A percentile compares a stretch with the other conserved stretches of the same genome.
Conservation (phyloP, 1,139 yeast genomes). For the Kodamaea alishanica region DNA sequence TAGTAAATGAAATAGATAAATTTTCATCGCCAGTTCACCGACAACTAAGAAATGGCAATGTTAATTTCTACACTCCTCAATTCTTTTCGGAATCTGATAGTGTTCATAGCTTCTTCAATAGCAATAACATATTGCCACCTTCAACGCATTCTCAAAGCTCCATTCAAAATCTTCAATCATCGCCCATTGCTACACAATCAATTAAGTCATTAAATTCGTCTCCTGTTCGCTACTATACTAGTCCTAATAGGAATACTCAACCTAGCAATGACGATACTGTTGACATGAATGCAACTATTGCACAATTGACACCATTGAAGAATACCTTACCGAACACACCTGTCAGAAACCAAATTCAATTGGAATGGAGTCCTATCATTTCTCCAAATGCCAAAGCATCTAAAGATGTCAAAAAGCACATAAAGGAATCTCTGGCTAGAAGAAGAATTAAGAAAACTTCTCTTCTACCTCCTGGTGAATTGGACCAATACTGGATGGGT, state of each 20-base stretch:
- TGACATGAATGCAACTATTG: conserved; percentile 40
- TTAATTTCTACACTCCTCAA: conserved; percentile 37
- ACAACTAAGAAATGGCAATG: conserved; percentile 17
- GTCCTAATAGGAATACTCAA: conserved; percentile 26
- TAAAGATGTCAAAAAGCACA: conserved; percentile 35
- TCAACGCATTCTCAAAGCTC: conserved; percentile 4
- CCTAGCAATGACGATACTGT: conserved; percentile 31
- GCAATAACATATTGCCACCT: conserved; percentile 2
- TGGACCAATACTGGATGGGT: conserved; percentile 79
- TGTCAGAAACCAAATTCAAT: conserved; percentile 31
- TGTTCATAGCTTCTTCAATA: conserved; percentile 7
- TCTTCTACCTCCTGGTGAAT: conserved; percentile 83
- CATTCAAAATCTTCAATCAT: conserved; percentile 18
- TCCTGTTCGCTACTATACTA: conserved; percentile 28
- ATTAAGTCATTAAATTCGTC: conserved; percentile 28
- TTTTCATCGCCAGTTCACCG: conserved; percentile 30
- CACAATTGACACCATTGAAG: conserved; percentile 42
- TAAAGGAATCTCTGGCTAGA: conserved; percentile 37
- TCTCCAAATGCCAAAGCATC: conserved; percentile 42
- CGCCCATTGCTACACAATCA: conserved; percentile 26
- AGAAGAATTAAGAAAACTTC: conserved; percentile 58
- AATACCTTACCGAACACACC: conserved; percentile 36
- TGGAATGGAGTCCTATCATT: conserved; percentile 57
- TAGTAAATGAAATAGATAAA: conserved; percentile 8
- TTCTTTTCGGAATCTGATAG: conserved; percentile 32